Percentiles rank a stretch among this genome's conserved stretches.
Conservation (phyloP, 371 early-diverging fungal genomes). For the Mucor ambiguus region DNA sequence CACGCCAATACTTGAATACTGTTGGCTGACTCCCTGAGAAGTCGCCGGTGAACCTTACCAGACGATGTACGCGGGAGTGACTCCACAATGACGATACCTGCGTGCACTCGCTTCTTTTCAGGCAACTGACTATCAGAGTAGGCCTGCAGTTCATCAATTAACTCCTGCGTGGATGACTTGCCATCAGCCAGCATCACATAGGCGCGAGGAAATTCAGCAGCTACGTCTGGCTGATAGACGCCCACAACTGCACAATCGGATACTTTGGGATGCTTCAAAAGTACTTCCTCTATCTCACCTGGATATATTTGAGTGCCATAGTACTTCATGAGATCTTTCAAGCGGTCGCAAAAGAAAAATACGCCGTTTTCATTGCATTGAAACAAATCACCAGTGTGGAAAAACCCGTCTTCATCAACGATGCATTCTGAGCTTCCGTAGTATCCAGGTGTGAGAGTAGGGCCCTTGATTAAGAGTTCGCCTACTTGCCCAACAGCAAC, state of each 20-base stretch:
- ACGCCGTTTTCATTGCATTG: slow-evolving; percentile 53
- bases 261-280: slow-evolving; percentile 71
- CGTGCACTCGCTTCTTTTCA: slow-evolving; percentile 69
- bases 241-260: slow-evolving; percentile 73
- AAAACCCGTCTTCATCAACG: slow-evolving; percentile 66
- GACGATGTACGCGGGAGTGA: slow-evolving; percentile 66
- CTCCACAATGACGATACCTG: slow-evolving; percentile 67
- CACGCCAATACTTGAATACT: not conserved
- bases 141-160: slow-evolving; percentile 34
- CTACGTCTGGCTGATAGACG: slow-evolving; percentile 45
- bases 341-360: slow-evolving; percentile 61
- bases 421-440: slow-evolving; percentile 57
- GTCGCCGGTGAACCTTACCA: slow-evolving; percentile 29
- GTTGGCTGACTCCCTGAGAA: slow-evolving; percentile 9
- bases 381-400: slow-evolving; percentile 82
- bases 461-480: slow-evolving; percentile 75
- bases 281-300: slow-evolving; percentile 23
- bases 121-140: slow-evolving; percentile 63
- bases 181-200: slow-evolving; percentile 59
- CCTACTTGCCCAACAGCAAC: slow-evolving; percentile 51
- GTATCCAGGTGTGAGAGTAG: slow-evolving; percentile 76
- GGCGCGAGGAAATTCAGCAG: slow-evolving; percentile 74
- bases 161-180: slow-evolving; percentile 2
- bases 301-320: slow-evolving; percentile 41
- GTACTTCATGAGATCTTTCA: slow-evolving; percentile 74